These are phyloP conservation scores for Russula abietina DNA, from an alignment of 768 basidiomycete genomes.

Conservation along the genomic window DNA sequence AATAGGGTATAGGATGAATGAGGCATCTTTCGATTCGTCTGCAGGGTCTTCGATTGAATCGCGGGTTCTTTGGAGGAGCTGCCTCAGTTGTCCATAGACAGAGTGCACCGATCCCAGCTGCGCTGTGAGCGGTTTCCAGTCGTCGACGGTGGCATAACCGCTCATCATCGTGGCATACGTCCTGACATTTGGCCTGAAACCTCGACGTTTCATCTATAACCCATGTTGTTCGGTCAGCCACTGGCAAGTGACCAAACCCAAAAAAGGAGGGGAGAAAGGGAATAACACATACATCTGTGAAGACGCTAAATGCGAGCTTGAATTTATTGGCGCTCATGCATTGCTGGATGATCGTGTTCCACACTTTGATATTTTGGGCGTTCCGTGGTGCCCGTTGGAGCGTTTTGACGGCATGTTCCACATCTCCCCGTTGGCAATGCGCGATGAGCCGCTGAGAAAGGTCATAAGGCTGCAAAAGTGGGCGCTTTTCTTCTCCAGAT, in stretches of 20 bases:
- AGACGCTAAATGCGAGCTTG: conserved; percentile 59
- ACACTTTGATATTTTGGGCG: conserved; percentile 67
- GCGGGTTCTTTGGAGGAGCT: conserved; percentile 43
- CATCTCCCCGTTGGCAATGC: conserved; percentile 47
- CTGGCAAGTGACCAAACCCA: background rate
- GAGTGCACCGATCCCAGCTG: conserved; percentile 57
- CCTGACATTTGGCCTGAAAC: conserved; percentile 58
- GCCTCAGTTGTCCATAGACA: conserved; percentile 53
- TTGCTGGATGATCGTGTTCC: conserved; percentile 74
- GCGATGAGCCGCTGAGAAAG: conserved; percentile 55
- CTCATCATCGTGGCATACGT: conserved; percentile 68
- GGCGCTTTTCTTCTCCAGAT: background rate
- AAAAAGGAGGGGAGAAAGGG: background rate
- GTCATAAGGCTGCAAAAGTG: conserved; percentile 49
- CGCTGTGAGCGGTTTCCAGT: conserved; percentile 54
- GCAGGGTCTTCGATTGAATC: conserved; percentile 46
- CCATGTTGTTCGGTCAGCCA: background rate
- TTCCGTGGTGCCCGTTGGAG: conserved; percentile 66
- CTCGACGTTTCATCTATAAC: conserved; percentile 79
- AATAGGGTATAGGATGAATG: conserved; percentile 35
- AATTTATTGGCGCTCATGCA: conserved; percentile 51
- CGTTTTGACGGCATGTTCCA: conserved; percentile 58
- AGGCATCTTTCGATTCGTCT: conserved; percentile 30
- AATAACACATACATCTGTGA: conserved; percentile 49
- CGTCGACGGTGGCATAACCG: conserved; percentile 54